Conservation (phyloP, 2,329 filamentous ascomycete genomes). For the Aspergillus puulaauensis region DNA sequence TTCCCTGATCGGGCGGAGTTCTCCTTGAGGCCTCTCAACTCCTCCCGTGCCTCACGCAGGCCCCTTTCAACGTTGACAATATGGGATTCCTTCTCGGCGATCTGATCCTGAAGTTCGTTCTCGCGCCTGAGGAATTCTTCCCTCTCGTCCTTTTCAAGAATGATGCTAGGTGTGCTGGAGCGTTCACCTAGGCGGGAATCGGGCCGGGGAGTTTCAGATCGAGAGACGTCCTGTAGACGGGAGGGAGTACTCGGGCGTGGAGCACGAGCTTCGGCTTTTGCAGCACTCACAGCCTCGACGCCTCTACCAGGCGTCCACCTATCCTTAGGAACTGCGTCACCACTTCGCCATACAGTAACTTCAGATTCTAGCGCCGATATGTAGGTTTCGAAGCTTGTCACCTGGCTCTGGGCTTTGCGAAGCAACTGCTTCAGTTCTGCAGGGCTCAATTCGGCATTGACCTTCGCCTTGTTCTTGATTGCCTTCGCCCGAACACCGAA, state of each 20-base stretch:
- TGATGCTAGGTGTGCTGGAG: slow-evolving; percentile 80
- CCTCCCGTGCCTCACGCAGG: slow-evolving; percentile 79
- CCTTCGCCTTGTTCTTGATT: slow-evolving; percentile 99
- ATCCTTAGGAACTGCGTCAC: slow-evolving; percentile 85
- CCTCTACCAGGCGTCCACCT: slow-evolving; percentile 73
- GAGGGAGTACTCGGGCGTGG: slow-evolving; percentile 44
- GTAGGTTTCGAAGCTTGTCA: slow-evolving; percentile 85
- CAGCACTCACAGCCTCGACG: slow-evolving; percentile 51
- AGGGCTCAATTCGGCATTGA: slow-evolving; percentile 96
- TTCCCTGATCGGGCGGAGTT: slow-evolving; percentile 79
- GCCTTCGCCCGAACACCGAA: slow-evolving; percentile 97
- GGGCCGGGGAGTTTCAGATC: slow-evolving; percentile 61
- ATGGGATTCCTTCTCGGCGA: slow-evolving; percentile 86
- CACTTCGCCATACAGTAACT: slow-evolving; percentile 80
- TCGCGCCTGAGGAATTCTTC: slow-evolving; percentile 94
- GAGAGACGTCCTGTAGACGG: slow-evolving; percentile 44
- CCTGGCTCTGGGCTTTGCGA: slow-evolving; percentile 86
- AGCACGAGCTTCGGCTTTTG: slow-evolving; percentile 49
- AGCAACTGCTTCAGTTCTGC: slow-evolving; percentile 90
- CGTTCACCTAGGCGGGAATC: slow-evolving; percentile 74
- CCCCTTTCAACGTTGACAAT: slow-evolving; percentile 77
- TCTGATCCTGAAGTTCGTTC: slow-evolving; percentile 95
- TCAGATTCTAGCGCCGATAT: slow-evolving; percentile 81
- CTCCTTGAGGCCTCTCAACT: slow-evolving; percentile 81
- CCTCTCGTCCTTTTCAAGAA: slow-evolving; percentile 91